Evolutionary conservation across 352 stramenopile species (phyloP), one percentile per base, ranked within the genome.

Genomic region (Phytophthora melonis): DNA sequence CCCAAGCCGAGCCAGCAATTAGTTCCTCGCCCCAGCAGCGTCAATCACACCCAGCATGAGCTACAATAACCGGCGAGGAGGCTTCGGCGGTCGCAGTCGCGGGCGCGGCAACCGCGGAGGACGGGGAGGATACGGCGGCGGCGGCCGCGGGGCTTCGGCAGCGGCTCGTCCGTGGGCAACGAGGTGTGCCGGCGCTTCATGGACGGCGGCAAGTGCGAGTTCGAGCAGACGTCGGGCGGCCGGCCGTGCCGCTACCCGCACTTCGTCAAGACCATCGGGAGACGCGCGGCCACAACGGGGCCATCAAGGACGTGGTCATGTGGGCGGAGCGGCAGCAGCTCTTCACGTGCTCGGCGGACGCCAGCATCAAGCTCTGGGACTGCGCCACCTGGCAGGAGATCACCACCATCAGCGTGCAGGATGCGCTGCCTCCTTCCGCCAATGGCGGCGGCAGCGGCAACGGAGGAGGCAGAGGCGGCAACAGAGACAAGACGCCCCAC

Each of bases 251-350:
- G 87, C 63, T 93, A 80, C 72, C 88, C 88, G 63, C 89, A 96
- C 77, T 92, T 96, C 60, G 75, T 93, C 63, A 90, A 92, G 80
- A 93, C 90, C 57, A 92, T 96, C 63, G 89, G 39, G 86, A 92
- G 75, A 92, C 88, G 1, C 85, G 82, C 45, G 89, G 89, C 25
- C 89, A 96, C 73, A 89, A 45, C 49, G 82, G 83, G 39, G 63
- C 87, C 10, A 82, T 96, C 66, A 94, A 94, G 67, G 89, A 96
- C 66, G 86, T 94, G 47, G 83, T 78, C 27, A 89, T 96, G 78
- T 96, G 89, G 89, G 67, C 70, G 10, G 68, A 84, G 47, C 71
- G 77, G 34, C 87, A 94, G 82, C 89, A 95, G 74, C 80, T 93
- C 9, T 93, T 96, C 66, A 96, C 89, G 61, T 88, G 83, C 63